Percentiles rank a stretch among this genome's conserved stretches.
These are phyloP conservation scores for Dryas alaskensis DNA, from an alignment of 306 rosid species.

Conservation along the genomic window DNA sequence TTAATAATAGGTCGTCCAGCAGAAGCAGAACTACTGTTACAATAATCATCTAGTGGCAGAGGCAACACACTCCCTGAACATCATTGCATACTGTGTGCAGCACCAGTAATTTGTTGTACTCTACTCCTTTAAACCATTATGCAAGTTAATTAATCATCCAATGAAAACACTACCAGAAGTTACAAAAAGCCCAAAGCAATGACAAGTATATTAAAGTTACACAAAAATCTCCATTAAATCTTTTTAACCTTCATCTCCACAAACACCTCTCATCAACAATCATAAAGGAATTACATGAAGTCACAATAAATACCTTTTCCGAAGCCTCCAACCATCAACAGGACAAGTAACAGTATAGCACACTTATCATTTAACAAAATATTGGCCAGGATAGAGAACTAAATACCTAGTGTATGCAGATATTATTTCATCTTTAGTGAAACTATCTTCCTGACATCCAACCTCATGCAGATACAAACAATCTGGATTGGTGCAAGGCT, in stretches of 20 bases:
- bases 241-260: not conserved
- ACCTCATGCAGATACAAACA: conserved; percentile 89
- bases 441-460: conserved; percentile 91
- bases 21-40: conserved; percentile 41
- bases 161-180: conserved; percentile 17
- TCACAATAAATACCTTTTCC: not conserved
- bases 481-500: conserved; percentile 99
- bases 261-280: not conserved
- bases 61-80: conserved; percentile 80
- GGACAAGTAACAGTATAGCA: not conserved
- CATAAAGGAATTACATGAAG: not conserved
- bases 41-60: conserved; percentile 71
- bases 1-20: conserved; percentile 54
- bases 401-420: conserved; percentile 81
- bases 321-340: not conserved
- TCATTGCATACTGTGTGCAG: conserved; percentile 56
- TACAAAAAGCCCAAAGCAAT: conserved; percentile 11
- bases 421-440: conserved; percentile 94
- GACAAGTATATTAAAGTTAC: not conserved
- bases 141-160: conserved; percentile 35
- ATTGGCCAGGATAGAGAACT: not conserved
- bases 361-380: not conserved
- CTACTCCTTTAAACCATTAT: conserved; percentile 62
- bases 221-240: not conserved
- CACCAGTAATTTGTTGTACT: conserved; percentile 84